Conservation (phyloP, 192 early-diverging fungal species). For the Podila epigama region DNA sequence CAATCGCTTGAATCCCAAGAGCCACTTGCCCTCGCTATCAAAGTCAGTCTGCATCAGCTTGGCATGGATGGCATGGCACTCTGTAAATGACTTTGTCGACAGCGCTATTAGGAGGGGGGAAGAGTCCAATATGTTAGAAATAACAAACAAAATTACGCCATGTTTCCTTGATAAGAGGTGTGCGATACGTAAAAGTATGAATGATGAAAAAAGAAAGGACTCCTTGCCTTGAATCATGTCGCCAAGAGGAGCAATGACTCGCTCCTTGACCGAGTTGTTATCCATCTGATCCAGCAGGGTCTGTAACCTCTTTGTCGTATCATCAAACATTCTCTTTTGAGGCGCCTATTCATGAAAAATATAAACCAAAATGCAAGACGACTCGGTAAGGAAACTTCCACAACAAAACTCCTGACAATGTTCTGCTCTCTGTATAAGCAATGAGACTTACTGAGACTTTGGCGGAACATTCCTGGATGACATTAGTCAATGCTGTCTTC, state of each 20-base stretch:
- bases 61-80: conserved; percentile 47
- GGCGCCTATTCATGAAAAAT: conserved; percentile 19
- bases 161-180: too few relatives aligned
- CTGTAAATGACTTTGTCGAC: conserved; percentile 36
- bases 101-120: conserved; percentile 50
- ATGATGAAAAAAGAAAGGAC: too few relatives aligned
- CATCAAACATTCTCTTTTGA: conserved; percentile 52
- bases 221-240: conserved; percentile 49
- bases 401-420: neutral
- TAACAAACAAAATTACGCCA: too few relatives aligned
- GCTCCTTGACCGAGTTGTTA: conserved; percentile 39
- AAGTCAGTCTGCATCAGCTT: conserved; percentile 57
- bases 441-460: conserved; percentile 28
- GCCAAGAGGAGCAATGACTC: conserved; percentile 20
- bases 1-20: conserved; percentile 58
- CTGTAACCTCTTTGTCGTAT: conserved; percentile 46
- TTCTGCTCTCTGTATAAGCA: neutral
- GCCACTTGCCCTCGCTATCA: conserved; percentile 58
- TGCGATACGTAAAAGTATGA: too few relatives aligned
- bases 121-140: neutral
- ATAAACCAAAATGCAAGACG: neutral
- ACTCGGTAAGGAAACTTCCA: neutral
- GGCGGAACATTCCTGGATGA: conserved; percentile 36
- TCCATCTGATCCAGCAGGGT: conserved; percentile 44
- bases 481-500: conserved; percentile 22